Conservation (phyloP, 257 asterid genomes). For the Dorcoceras hygrometricum region DNA sequence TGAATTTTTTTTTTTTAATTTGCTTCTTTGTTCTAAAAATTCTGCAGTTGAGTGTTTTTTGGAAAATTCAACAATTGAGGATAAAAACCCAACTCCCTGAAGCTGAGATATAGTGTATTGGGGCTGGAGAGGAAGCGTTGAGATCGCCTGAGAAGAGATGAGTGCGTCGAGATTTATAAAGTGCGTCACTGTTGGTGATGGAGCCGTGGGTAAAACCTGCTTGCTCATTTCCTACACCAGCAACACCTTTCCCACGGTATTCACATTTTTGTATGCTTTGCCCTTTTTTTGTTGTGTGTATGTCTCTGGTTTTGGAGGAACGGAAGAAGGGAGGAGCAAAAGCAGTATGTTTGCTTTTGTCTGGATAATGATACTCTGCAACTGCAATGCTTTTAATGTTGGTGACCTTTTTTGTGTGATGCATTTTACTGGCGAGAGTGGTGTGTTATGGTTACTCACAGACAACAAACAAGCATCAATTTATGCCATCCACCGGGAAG, state of each 20-base stretch:
- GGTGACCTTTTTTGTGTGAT: neutral
- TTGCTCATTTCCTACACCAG: slow-evolving; percentile 1
- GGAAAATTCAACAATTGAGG: neutral
- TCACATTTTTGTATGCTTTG: neutral
- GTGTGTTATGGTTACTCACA: neutral
- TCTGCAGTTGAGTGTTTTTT: neutral
- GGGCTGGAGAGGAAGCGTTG: neutral
- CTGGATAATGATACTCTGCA: neutral
- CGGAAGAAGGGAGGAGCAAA: no score
- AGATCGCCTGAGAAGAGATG: neutral
- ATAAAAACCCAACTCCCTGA: neutral
- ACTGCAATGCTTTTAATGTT: neutral
- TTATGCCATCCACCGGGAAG: neutral
- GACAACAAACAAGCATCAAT: no score
- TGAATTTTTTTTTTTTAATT: no score
- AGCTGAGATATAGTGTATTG: neutral
- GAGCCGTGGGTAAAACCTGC: slow-evolving; percentile 2
- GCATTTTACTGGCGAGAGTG: neutral
- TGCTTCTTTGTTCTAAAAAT: no score
- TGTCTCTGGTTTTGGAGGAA: neutral
- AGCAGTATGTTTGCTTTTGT: neutral
- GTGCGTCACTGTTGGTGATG: neutral
- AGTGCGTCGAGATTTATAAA: neutral
- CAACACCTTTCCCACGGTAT: slow-evolving; percentile 1
- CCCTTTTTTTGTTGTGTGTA: neutral